These are phyloP conservation scores for Trypanosoma cruzi DNA, from an alignment of 208 protist genomes.

Conservation along the genomic window DNA sequence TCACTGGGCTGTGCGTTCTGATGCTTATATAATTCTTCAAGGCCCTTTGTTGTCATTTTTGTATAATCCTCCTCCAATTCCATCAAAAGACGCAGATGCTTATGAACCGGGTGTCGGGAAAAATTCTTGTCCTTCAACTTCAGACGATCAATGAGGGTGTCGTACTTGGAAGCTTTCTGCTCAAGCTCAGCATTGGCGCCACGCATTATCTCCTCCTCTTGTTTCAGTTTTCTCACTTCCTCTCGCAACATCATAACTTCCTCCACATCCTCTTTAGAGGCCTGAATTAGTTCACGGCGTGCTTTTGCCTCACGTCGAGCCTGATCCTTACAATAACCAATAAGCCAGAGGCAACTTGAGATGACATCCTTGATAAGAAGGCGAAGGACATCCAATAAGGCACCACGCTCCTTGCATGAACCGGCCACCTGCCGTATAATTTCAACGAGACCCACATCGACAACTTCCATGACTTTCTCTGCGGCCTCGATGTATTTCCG, in stretches of 20 bases:
- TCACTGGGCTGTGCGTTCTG: neutral
- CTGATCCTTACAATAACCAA: slow-evolving; percentile 64
- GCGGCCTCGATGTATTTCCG: slow-evolving; percentile 65
- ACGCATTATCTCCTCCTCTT: slow-evolving; percentile 11
- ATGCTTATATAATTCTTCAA: slow-evolving; percentile 47
- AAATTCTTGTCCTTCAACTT: slow-evolving; percentile 57
- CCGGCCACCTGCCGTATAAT: slow-evolving; percentile 68
- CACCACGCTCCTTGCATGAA: slow-evolving; percentile 78
- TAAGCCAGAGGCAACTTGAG: slow-evolving; percentile 52
- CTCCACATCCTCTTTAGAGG: slow-evolving; percentile 30
- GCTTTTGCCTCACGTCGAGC: slow-evolving; percentile 44
- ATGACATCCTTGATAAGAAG: slow-evolving; percentile 71
- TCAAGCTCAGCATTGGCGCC: slow-evolving; percentile 43
- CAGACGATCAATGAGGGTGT: slow-evolving; percentile 70
- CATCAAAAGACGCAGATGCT: slow-evolving; percentile 60
- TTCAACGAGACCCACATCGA: slow-evolving; percentile 81
- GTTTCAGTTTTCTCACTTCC: slow-evolving; percentile 28
- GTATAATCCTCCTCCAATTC: slow-evolving; percentile 73
- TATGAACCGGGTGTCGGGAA: slow-evolving; percentile 48
- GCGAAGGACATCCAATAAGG: slow-evolving; percentile 76
- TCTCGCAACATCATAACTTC: slow-evolving; percentile 30
- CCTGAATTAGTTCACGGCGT: slow-evolving; percentile 24
- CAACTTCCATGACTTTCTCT: slow-evolving; percentile 50
- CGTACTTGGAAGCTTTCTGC: slow-evolving; percentile 66
- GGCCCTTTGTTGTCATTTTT: slow-evolving; percentile 45